Evolutionary conservation across 495 filamentous ascomycete species (phyloP), one percentile per base, ranked within the genome.

Genomic region (Sphaerosporella brunnea): DNA sequence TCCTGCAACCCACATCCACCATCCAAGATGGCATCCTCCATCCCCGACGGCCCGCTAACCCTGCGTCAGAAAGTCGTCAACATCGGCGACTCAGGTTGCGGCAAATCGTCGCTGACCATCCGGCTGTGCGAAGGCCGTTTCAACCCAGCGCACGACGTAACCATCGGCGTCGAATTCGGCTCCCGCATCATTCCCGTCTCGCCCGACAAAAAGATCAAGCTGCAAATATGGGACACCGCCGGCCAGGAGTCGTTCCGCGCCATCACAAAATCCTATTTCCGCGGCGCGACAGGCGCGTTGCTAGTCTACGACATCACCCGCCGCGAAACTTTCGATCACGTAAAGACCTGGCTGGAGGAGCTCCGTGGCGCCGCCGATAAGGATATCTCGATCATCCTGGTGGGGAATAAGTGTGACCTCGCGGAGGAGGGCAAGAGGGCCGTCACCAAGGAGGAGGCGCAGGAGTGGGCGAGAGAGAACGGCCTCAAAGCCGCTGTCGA

Each of bases 41-140:
- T 7, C 28, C 5, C 28, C 28, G 28, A 32, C 7, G 7, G 28
- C 28, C 7, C 28, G 13, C 35, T 37, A 18, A 30, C 19, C 10
- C 37, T 13, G 23, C 34, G 9, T 51, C 23, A 56, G 58, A 95
- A 95, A 68, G 80, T 97, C 59, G 87, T 95, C 61, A 92, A 84
- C 66, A 85, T 97, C 60, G 90, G 90, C 62, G 90, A 95, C 66
- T 84, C 78, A 15, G 90, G 84, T 53, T 88, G 82, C 57, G 88
- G 88, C 51, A 96, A 96, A 15, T 35, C 18, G 8, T 48, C 24
- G 4, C 75, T 95, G 52, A 93, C 88, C 15, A 84, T 96, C 64
- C 84, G 88, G 21, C 80, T 96, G 52, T 96, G 88, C 68, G 88
- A 96, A 73, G 88, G 87, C 47, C 87, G 88, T 56, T 96, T 96